phyloP scores from a whole-genome alignment of 768 basidiomycete species.

The Collybia nuda region DNA sequence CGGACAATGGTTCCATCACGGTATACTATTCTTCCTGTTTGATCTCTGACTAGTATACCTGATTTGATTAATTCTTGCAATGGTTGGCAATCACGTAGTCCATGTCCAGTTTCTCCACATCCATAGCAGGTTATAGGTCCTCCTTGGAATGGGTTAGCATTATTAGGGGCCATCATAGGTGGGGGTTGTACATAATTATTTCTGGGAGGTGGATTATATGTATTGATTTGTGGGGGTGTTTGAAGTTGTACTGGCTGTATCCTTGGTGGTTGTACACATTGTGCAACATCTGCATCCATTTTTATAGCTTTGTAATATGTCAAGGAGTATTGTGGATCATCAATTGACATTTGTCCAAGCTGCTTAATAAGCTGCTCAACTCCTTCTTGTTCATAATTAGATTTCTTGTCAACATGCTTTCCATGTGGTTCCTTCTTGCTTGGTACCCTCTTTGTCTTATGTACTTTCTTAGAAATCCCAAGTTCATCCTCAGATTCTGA shows the following conservation, averaged over 20 bases:
- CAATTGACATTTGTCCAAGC: constrained; percentile 2
- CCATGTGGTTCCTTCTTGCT: background rate
- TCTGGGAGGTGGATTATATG: no score
- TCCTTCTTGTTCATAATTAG: constrained; percentile 1
- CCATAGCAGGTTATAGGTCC: background rate
- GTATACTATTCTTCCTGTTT: background rate
- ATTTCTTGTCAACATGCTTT: background rate
- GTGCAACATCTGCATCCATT: constrained; percentile 1
- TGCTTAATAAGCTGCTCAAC: constrained; percentile 5
- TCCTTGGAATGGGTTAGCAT: background rate
- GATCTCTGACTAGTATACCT: background rate
- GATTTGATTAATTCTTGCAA: background rate
- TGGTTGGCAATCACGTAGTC: background rate
- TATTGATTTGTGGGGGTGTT: no score
- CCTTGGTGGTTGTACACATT: background rate
- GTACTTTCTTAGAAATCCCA: background rate
- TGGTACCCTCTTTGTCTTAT: background rate
- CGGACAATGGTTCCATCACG: background rate
- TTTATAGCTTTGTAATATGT: constrained; percentile 7
- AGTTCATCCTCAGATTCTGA: background rate
- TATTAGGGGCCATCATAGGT: background rate
- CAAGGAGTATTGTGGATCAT: constrained; percentile 2
- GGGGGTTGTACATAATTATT: background rate
- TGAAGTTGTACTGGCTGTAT: background rate
- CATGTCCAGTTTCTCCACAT: background rate